Evolutionary conservation across 306 rosid species (phyloP).

Genomic region (Sindora glabra): DNA sequence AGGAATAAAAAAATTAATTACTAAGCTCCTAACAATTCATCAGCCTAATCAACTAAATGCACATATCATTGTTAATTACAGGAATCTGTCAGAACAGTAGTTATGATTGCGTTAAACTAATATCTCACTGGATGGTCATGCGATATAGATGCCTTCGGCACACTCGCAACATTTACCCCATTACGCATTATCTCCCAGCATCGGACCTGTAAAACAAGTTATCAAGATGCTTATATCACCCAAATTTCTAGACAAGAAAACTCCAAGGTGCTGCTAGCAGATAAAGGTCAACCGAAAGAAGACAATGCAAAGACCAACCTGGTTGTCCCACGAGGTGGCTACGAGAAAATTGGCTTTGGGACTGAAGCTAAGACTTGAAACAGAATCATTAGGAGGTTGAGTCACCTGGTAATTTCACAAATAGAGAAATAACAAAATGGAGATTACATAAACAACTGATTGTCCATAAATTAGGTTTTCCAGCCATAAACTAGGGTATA

Average conservation of each 20-base stretch:
- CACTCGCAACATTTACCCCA: constrained; percentile 49
- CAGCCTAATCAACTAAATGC: background rate
- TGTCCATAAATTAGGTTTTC: no score
- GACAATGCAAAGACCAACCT: constrained; percentile 30
- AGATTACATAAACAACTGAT: background rate
- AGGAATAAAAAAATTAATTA: background rate
- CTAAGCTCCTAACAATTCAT: background rate
- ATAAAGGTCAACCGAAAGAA: background rate
- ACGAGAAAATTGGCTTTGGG: constrained; percentile 78
- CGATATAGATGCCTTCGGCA: constrained; percentile 77
- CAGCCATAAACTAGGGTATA: no score
- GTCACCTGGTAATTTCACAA: constrained; percentile 43
- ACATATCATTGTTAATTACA: background rate
- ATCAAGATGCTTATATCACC: background rate
- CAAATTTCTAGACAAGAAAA: background rate
- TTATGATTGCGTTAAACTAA: background rate
- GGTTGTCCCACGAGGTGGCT: constrained; percentile 94
- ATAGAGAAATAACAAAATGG: background rate
- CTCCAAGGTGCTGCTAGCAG: background rate
- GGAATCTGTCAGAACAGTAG: background rate
- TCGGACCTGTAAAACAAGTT: constrained; percentile 46
- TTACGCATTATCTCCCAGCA: constrained; percentile 83
- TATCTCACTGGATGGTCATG: constrained; percentile 78
- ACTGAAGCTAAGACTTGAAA: constrained; percentile 79
- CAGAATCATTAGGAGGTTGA: constrained; percentile 80